Base-by-base conservation (phyloP, 1,284 basidiomycete species). In the Cryptococcus hybrid region DNA sequence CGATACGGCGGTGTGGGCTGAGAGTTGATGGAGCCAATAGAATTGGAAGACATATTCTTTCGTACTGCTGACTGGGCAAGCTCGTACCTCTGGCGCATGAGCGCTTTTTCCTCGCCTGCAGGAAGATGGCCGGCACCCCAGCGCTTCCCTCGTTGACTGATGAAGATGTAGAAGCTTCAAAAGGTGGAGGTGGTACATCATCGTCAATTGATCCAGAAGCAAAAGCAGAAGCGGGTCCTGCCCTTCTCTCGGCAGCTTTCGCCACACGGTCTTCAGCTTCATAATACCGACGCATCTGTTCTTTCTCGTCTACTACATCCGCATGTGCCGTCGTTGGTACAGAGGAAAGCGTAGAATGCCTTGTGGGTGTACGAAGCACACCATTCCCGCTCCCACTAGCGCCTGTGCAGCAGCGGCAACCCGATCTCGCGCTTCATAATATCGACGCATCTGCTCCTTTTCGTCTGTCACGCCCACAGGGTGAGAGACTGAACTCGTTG, bases 241-340 rank as follows among this genome's bases (percentile, higher is more conserved):
- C 43, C 43, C 24, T 39, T 3, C 18, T 40, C 7, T 39, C 15
- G 15, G 54, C 37, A 15, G 50, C 57, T 15, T 38, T 44, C 8
- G 60, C 63, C 13, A 70, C 69, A 11, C 59, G 46, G 39, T 88
- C 86, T 60, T 84, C 84, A 3, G 82, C 84, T 62, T 87, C 88
- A 61, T 83, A 76, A 53, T 68, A 71, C 46, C 66, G 51, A 39
- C 70, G 60, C 71, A 79, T 75, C 36, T 67, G 65, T 56, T 77
- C 76, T 55, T 77, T 77, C 57, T 77, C 77, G 40, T 56, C 55
- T 24, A 63, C 6, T 11, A 9, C 58, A 8, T 39, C 7, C 3
- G 38, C 2, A 5, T n/a, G 47, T 15, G 44, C 12, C 13, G 34
- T 7, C 11, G 43, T 44, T 12, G 51, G 5, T 9, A 43, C n/a